Conservation (phyloP, 305 asterid species). For the Ajuga reptans region DNA sequence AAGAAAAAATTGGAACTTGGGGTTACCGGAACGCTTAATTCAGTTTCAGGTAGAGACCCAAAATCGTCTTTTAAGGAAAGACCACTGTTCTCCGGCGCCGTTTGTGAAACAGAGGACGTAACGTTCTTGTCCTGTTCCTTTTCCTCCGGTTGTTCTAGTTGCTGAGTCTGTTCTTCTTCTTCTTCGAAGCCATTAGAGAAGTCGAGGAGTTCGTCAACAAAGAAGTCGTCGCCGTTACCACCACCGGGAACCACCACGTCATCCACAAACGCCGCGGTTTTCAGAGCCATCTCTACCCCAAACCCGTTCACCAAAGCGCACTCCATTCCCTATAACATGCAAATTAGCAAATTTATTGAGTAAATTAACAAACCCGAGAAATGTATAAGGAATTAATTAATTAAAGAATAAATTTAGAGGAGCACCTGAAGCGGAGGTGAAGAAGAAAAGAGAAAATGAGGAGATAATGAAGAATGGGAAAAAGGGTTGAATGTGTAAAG, state of each 20-base stretch:
- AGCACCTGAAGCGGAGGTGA: conserved; percentile 29
- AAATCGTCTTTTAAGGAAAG: conserved; percentile 31
- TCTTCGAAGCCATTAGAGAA: conserved; percentile 50
- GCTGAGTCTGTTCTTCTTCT: conserved; percentile 22
- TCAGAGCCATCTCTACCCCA: conserved; percentile 26
- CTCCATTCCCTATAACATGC: conserved; percentile 52
- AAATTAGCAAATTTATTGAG: background rate
- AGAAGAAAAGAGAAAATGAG: conserved; percentile 26
- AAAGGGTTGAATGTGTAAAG: conserved; percentile 46
- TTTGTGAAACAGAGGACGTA: conserved; percentile 11
- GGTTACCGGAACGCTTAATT: conserved; percentile 47
- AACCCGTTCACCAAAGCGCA: conserved; percentile 33
- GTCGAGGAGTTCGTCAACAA: conserved; percentile 74
- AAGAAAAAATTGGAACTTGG: conserved; percentile 13
- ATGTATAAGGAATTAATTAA: background rate
- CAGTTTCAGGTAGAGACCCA: conserved; percentile 40
- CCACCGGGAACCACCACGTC: conserved; percentile 22
- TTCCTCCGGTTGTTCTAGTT: conserved; percentile 31
- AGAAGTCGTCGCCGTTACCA: conserved; percentile 44
- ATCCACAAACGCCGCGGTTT: conserved; percentile 20
- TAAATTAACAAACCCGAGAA: background rate
- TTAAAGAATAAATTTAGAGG: too few relatives aligned
- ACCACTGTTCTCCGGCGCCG: conserved; percentile 16
- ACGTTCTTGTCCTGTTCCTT: conserved; percentile 12
- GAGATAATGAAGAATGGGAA: conserved; percentile 33